phyloP scores from a whole-genome alignment of 225 moss, liverwort and hornwort species.

The Physcomitrium patens region DNA sequence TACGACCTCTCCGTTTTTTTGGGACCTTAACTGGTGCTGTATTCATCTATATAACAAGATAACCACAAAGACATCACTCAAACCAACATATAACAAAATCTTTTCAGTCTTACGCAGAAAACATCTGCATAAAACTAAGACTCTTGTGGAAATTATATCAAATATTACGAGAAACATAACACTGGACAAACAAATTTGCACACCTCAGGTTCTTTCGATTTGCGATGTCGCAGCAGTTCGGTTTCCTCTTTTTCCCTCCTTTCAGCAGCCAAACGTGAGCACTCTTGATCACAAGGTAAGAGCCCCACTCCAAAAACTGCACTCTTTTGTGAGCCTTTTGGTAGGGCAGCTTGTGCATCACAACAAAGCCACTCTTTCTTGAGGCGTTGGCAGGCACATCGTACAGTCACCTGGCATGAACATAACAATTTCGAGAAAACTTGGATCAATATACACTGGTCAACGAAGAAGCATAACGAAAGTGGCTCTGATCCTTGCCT shows the following conservation, averaged over 20 bases:
- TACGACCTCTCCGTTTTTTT: conserved; percentile 52
- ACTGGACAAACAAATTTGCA: neutral
- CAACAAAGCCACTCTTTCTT: conserved; percentile 91
- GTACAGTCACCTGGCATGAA: conserved; percentile 70
- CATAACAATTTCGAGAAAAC: conserved; percentile 4
- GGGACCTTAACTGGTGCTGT: conserved; percentile 33
- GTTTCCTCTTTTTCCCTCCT: conserved; percentile 60
- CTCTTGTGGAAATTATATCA: neutral
- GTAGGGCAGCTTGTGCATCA: conserved; percentile 70
- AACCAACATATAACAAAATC: neutral
- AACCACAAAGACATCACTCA: conserved; percentile 8
- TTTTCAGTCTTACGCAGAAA: neutral
- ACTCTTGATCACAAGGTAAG: conserved; percentile 79
- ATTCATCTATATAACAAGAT: conserved; percentile 44
- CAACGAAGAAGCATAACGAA: neutral
- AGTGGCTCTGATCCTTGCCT: conserved; percentile 6
- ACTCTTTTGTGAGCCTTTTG: conserved; percentile 49
- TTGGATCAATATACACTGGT: neutral
- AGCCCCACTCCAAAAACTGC: conserved; percentile 64
- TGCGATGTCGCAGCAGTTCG: conserved; percentile 77
- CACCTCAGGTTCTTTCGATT: conserved; percentile 73
- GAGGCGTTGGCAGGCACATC: conserved; percentile 83
- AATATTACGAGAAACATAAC: neutral
- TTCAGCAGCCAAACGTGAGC: conserved; percentile 59
- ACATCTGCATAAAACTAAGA: neutral